These are phyloP conservation scores for Annona cherimola DNA, from an alignment of 164 flowering plant genomes.

Conservation along the genomic window DNA sequence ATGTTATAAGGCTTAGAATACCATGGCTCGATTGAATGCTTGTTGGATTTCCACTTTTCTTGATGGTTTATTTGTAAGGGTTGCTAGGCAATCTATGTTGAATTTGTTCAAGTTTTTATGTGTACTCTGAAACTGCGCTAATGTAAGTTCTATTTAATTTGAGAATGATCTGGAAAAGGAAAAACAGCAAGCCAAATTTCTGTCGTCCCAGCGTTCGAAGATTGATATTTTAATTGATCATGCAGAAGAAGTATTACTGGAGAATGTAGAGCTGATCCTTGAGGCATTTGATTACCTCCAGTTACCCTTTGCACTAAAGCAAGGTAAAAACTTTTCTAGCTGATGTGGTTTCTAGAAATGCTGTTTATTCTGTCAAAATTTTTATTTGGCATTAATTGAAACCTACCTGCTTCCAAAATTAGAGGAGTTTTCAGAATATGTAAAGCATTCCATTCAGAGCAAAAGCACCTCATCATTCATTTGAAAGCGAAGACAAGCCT, in stretches of 20 bases:
- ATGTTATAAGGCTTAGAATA: too few species aligned
- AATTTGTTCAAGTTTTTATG: not conserved
- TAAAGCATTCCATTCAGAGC: too few species aligned
- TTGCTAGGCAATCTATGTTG: not conserved
- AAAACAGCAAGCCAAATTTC: not conserved
- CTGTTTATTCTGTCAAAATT: not conserved
- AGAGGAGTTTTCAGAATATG: not conserved
- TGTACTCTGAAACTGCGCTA: not conserved
- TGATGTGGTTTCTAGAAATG: not conserved
- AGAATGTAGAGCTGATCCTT: conserved; percentile 73
- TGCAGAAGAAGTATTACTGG: conserved; percentile 73
- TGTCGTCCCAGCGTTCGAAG: not conserved
- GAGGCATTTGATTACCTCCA: conserved; percentile 94
- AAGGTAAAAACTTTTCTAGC: conserved; percentile 35
- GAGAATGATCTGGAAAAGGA: not conserved
- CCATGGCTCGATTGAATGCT: too few species aligned
- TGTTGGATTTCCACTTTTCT: not conserved
- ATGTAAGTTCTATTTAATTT: too few species aligned
- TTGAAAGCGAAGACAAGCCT: not conserved
- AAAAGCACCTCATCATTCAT: not conserved
- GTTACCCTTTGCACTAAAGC: conserved; percentile 71
- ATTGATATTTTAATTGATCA: not conserved
- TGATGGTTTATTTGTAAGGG: not conserved
- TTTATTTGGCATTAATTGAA: not conserved
- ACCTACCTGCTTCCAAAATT: not conserved